Evolutionary conservation across 1,139 yeast species (phyloP).

Genomic region (Yamadazyma taylorii): DNA sequence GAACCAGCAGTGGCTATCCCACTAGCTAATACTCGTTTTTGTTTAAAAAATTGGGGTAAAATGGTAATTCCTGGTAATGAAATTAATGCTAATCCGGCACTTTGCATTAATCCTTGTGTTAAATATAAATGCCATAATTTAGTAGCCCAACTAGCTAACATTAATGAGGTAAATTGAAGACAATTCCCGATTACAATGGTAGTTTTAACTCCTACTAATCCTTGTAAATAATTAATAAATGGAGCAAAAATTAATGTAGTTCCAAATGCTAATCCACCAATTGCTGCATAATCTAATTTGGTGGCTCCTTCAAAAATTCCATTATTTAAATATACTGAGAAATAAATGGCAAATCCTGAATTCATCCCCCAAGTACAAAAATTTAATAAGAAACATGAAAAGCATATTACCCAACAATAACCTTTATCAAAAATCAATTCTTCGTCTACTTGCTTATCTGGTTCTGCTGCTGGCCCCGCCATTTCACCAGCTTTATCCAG

Average conservation of each 20-base stretch:
- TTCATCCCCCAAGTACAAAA: conserved; percentile 56
- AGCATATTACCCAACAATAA: conserved; percentile 48
- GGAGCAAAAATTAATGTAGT: conserved; percentile 38
- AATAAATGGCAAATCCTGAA: conserved; percentile 54
- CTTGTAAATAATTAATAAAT: conserved; percentile 37
- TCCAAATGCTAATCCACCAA: conserved; percentile 46
- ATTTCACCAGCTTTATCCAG: neutral
- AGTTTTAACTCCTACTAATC: conserved; percentile 38
- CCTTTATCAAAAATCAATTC: conserved; percentile 38
- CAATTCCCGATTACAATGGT: conserved; percentile 43
- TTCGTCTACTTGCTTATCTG: conserved; percentile 7
- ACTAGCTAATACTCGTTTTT: conserved; percentile 53
- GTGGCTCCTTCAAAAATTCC: conserved; percentile 41
- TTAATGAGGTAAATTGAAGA: conserved; percentile 50
- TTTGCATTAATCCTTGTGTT: conserved; percentile 53
- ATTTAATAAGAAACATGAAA: conserved; percentile 42
- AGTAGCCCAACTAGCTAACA: conserved; percentile 54
- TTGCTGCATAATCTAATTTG: conserved; percentile 38
- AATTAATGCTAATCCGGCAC: conserved; percentile 48
- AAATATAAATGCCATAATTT: conserved; percentile 53
- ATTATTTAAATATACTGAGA: conserved; percentile 41
- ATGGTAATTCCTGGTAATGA: conserved; percentile 43
- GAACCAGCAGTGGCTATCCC: conserved; percentile 63
- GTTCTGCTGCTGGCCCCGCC: neutral
- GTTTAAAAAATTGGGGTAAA: conserved; percentile 55